Evolutionary conservation across 2,329 filamentous ascomycete species (phyloP).

Genomic region (Penicillium sp.): DNA sequence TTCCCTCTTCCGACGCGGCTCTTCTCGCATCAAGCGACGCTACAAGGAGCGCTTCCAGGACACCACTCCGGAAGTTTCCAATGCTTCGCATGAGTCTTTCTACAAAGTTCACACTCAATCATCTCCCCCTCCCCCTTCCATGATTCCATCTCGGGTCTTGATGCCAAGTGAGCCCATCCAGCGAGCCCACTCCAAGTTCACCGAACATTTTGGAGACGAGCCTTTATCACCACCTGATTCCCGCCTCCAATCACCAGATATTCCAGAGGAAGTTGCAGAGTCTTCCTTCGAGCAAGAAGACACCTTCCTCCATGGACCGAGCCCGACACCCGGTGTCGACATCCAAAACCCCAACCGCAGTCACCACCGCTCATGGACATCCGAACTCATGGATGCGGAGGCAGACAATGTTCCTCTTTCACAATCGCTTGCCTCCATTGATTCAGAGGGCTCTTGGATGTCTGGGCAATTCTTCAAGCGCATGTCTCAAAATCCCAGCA

Average conservation of each 20-base stretch:
- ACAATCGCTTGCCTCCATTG: constrained; percentile 87
- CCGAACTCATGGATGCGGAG: constrained; percentile 53
- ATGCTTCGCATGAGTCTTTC: constrained; percentile 88
- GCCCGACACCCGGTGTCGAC: constrained; percentile 29
- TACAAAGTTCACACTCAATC: constrained; percentile 55
- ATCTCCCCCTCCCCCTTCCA: constrained; percentile 39
- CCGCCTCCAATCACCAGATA: constrained; percentile 74
- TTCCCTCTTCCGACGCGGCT: constrained; percentile 72
- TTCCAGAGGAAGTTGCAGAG: constrained; percentile 38
- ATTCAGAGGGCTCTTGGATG: constrained; percentile 95
- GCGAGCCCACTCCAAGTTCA: constrained; percentile 85
- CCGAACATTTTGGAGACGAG: constrained; percentile 86
- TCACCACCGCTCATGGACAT: constrained; percentile 38
- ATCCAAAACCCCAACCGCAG: constrained; percentile 31
- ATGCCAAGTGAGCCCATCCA: constrained; percentile 63
- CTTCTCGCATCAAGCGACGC: constrained; percentile 56
- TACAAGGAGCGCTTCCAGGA: constrained; percentile 52
- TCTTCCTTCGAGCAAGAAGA: constrained; percentile 24
- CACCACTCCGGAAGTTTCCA: constrained; percentile 78
- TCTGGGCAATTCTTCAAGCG: constrained; percentile 67
- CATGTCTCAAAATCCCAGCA: constrained; percentile 46
- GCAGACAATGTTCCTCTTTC: constrained; percentile 58
- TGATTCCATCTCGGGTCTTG: constrained; percentile 43
- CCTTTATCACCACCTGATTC: constrained; percentile 85
- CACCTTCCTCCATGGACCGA: constrained; percentile 26